phyloP scores from a whole-genome alignment of 2,329 filamentous ascomycete species.

The Chaetomium sp. region DNA sequence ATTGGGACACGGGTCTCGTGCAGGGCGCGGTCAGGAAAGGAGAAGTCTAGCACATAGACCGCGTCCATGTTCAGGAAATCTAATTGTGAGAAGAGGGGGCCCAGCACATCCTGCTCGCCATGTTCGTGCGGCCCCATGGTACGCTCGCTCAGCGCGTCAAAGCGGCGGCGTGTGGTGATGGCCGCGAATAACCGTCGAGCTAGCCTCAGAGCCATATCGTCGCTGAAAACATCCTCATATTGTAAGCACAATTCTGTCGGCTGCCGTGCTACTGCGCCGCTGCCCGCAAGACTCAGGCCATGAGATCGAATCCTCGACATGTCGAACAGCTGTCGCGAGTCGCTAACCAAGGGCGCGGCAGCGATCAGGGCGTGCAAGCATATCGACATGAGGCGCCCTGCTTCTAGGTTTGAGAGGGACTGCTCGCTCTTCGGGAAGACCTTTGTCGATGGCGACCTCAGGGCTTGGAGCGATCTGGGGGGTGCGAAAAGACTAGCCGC shows the following conservation, averaged over 20 bases:
- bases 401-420: conserved; percentile 51
- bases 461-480: conserved; percentile 49
- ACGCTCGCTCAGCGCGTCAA: conserved; percentile 49
- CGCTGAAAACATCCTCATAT: conserved; percentile 65
- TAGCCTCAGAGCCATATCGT: conserved; percentile 61
- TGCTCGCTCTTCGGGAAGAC: conserved; percentile 42
- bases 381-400: conserved; percentile 58
- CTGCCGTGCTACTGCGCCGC: conserved; percentile 50
- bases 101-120: conserved; percentile 48
- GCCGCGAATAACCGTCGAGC: conserved; percentile 61
- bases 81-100: conserved; percentile 55
- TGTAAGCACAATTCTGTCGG: conserved; percentile 56
- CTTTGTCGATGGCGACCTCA: conserved; percentile 44
- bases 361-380: conserved; percentile 66
- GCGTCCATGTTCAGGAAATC: conserved; percentile 53
- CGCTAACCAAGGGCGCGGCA: conserved; percentile 54
- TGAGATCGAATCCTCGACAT: conserved; percentile 63
- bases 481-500: conserved; percentile 60
- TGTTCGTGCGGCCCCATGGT: conserved; percentile 39
- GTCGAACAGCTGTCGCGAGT: conserved; percentile 55
- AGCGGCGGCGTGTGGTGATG: conserved; percentile 55
- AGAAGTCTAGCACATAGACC: conserved; percentile 51
- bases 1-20: conserved; percentile 61
- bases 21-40: conserved; percentile 52
- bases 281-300: conserved; percentile 52